Base-by-base conservation (phyloP, 495 filamentous ascomycete genomes). In the Penicillium bialowiezense region DNA sequence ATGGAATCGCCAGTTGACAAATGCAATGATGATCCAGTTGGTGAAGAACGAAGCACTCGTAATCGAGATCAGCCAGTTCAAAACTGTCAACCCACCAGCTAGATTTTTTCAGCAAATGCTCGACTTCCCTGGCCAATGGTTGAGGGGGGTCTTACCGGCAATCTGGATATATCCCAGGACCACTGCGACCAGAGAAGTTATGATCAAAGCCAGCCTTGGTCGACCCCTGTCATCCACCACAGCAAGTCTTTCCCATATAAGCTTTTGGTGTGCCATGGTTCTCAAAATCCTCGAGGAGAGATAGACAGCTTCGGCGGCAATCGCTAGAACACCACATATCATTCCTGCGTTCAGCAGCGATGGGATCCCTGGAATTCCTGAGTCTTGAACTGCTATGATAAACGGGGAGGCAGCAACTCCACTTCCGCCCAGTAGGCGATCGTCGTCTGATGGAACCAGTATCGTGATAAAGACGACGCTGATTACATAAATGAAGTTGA, bases 321-420 rank as follows among this genome's bases (percentile, higher is more conserved):
- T 65, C 3, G 56, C 64, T 3, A 53, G 36, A 15, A 69, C 51
- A n/a, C 56, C 63, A 15, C 55, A 51, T 13, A 71, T 54, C 20
- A 71, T 67, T 17, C 46, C 50, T 9, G 48, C 62, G 15, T 71
- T 71, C 31, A 71, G 34, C 10, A 71, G 33, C 17, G 55, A 44
- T 5, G 64, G 52, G 18, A 69, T 45, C 7, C 51, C 61, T 0
- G 41, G 37, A 20, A 71, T 68, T 1, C 58, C 56, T 12, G 59
- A 57, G 1, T 55, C n/a, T 3, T 60, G 26, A 15, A 69, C 51
- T 5, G 66, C 64, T 44, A 71, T 62, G 21, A 71, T 56, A 17
- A 71, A 70, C 13, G 65, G 67, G 9, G 65, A 68, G 3, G 64
- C 59, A 3, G 63, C 58, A 6, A 65, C 50, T 4, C 55, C 54